Evolutionary conservation across 495 filamentous ascomycete genomes (phyloP), one percentile per base, ranked within the genome.

Genomic region (Annulohypoxylon maeteangense): DNA sequence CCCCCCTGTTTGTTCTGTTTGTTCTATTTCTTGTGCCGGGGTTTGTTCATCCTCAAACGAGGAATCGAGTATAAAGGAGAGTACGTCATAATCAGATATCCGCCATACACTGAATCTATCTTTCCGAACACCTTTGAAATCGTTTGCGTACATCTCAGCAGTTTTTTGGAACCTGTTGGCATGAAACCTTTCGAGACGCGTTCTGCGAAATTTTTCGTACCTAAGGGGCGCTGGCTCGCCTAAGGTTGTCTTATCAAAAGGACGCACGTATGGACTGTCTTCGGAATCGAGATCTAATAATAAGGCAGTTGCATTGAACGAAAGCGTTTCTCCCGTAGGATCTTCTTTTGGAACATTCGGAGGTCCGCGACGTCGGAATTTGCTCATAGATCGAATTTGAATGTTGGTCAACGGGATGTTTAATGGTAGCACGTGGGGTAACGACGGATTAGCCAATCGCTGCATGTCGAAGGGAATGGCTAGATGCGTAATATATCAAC

Each of bases 241-340:
- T 38, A 72, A 68, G n/a, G 70, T 27, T 1, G 61, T 11, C 4
- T 58, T 11, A 32, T 70, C 53, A 25, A 64, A 76, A 0, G 47
- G 50, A 1, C 76, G 76, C 57, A 78, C 75, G 14, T 74, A 62
- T 1, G 57, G 53, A 18, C 27, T 70, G 8, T 69, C 34, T 29
- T 71, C 71, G 40, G 72, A 73, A 58, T 79, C 76, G 47, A 80
- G 74, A 14, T 78, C 69, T 14, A 80, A 14, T 3, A 80, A 16
- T 27, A 79, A 34, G 0, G 48, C 2, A 0, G 75, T 65, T 20
- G 65, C 53, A 0, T 74, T 45, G 50, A 71, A 75, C 12, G 22
- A 42, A 1, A 47, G 36, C 12, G 44, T 12, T 12, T 34, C 20
- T 20, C 25, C 10, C 4, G 31, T 31, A 32, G 27, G 6, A 29